A percentile compares a stretch with the other conserved stretches of the same genome.
Evolutionary conservation across 140 eudicot species (phyloP).

Genomic region (Anethum foeniculum): DNA sequence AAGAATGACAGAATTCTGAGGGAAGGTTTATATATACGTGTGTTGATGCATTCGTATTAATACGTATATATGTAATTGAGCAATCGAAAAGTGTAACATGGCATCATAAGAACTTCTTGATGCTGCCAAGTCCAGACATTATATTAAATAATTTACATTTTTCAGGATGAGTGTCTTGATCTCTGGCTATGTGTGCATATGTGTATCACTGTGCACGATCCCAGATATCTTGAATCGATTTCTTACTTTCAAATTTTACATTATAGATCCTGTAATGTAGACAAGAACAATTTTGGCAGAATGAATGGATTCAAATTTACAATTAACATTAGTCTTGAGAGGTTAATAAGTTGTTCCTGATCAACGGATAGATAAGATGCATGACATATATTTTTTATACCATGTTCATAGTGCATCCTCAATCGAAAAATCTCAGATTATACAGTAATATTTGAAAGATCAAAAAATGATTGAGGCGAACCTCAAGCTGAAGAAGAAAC

Average conservation of each 20-base stretch:
- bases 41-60: not conserved
- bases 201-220: not conserved
- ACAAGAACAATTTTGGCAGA: not conserved
- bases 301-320: not conserved
- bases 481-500: no score
- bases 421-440: not conserved
- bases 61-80: not conserved
- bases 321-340: not conserved
- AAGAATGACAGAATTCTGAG: not conserved
- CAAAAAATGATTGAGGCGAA: not conserved
- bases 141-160: not conserved
- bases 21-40: not conserved
- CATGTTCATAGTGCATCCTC: not conserved
- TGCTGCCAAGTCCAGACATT: constrained; percentile 1
- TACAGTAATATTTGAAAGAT: not conserved
- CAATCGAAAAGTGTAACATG: not conserved
- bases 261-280: not conserved
- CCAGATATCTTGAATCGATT: not conserved
- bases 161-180: not conserved
- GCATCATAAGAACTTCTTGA: constrained; percentile 6
- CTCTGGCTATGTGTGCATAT: not conserved
- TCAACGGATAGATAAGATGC: not conserved
- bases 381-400: not conserved
- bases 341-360: no score
- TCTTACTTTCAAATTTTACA: not conserved